Percentiles rank a stretch among this genome's conserved stretches.
Conservation (phyloP, 139 green algal genomes). For the Closterium sp. region DNA sequence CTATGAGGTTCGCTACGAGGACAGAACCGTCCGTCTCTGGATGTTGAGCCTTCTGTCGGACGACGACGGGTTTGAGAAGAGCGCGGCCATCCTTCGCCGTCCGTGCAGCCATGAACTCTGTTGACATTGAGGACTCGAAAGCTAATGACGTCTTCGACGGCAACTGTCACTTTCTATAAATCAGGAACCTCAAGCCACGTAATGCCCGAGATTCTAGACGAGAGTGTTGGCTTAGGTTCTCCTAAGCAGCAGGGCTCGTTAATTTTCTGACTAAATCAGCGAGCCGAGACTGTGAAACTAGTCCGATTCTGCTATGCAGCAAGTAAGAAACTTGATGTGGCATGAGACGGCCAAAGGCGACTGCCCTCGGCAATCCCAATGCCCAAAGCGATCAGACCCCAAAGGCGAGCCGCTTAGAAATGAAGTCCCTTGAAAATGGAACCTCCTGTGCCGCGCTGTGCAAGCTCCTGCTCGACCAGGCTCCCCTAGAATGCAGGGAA, state of each 20-base stretch:
- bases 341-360: no score
- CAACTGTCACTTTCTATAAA: neutral
- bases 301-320: no score
- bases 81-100: neutral
- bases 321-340: no score
- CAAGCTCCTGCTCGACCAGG: no score
- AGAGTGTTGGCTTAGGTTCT: neutral
- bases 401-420: no score
- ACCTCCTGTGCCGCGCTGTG: no score
- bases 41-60: neutral
- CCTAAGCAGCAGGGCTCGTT: neutral
- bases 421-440: no score
- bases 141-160: neutral
- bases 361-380: no score
- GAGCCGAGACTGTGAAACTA: neutral
- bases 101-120: neutral
- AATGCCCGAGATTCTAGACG: neutral
- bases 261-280: no score
- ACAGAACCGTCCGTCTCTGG: conserved; percentile 6
- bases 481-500: no score
- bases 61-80: neutral
- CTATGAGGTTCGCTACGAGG: conserved; percentile 19
- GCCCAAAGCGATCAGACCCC: no score
- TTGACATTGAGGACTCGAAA: neutral
- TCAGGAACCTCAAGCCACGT: neutral